Evolutionary conservation across 345 rosid species (phyloP).

Genomic region (Aegle marmelos): DNA sequence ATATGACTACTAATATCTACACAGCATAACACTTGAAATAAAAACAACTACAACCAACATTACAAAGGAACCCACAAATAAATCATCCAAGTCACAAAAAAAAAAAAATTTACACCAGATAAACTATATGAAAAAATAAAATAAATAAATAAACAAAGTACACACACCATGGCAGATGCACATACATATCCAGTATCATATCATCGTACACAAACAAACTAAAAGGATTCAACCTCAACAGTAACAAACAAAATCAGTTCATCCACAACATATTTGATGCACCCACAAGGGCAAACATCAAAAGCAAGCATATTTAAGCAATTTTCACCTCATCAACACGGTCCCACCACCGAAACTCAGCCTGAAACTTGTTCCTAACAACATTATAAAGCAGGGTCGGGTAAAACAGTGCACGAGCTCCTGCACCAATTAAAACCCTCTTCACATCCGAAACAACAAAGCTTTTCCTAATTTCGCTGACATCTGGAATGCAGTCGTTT

Average conservation of each 20-base stretch:
- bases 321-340: conserved; percentile 69
- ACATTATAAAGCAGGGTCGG: conserved; percentile 89
- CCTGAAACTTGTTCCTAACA: conserved; percentile 81
- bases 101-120: background rate
- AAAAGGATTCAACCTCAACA: background rate
- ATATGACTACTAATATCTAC: background rate
- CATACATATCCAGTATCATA: background rate
- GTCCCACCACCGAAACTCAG: conserved; percentile 99
- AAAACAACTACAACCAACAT: background rate
- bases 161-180: background rate
- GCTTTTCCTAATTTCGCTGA: conserved; percentile 5
- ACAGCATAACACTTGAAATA: background rate
- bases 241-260: background rate
- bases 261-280: background rate
- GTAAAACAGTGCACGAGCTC: conserved; percentile 91
- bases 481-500: conserved; percentile 17
- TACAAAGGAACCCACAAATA: too few relatives aligned
- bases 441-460: conserved; percentile 43
- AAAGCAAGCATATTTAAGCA: background rate
- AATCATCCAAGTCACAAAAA: background rate
- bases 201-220: background rate
- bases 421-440: conserved; percentile 81
- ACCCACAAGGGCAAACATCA: background rate
- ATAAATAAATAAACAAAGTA: too few relatives aligned
- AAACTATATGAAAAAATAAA: background rate